Base-by-base conservation (phyloP, 169 alveolate species). In the Plasmodium vivax region DNA sequence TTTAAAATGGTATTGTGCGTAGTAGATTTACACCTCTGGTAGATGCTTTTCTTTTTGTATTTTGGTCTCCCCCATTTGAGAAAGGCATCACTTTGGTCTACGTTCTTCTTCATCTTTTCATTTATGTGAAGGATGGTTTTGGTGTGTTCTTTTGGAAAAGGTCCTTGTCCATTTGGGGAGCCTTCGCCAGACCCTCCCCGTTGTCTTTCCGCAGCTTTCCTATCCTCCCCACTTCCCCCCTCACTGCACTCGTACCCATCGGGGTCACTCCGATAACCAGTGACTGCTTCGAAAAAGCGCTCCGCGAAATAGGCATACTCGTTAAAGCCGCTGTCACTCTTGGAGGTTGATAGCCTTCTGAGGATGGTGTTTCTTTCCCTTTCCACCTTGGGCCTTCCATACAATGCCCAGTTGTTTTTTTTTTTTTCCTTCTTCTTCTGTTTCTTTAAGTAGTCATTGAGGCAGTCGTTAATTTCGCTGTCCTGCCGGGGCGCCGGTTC, bases 341-440 rank as follows among this genome's bases (percentile, higher is more conserved):
- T 88, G 32, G 94, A 88, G 30, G 85, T 19, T 9, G 87, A 88
- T 62, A 88, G 32, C 8, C 74, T 79, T 81, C 47, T 88, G 54
- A 88, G 82, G 47, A 79, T 68, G n/a, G 30, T 68, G 19, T 88
- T 79, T 79, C 84, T 79, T 88, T 88, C 90, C 73, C 83, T 88
- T 62, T 88, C 82, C 34, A 88, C 94, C 36, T 74, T 38, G 32
- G 94, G 94, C 72, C 94, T 88, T 79, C 94, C 94, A 88, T 88
- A 88, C 41, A 80, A 12, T 3, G 94, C 85, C 94, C 94, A 88
- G 51, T 80, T 88, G 38, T 88, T 88, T 88, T 88, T 88, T 88
- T 88, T 88, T 75, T 77, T 85, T 38, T 85, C 85, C 32, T 85
- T 85, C 38, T 75, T 75, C 32, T 85, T 75, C 32, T 51, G 75